Conservation (phyloP, 768 basidiomycete genomes). For the Phaeolepiota aurea region DNA sequence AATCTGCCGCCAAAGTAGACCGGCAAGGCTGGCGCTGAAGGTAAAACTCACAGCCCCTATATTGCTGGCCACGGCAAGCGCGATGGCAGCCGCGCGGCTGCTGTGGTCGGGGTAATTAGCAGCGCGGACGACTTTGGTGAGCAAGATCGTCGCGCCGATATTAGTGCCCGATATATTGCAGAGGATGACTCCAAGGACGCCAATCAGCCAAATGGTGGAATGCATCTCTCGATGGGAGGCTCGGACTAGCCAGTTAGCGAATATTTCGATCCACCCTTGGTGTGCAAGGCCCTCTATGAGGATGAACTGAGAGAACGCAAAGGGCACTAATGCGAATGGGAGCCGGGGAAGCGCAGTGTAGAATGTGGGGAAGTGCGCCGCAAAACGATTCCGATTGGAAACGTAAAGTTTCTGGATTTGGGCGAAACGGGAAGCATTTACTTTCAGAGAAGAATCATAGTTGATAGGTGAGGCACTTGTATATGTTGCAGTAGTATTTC, state of each 20-base stretch:
- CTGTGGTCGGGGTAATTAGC: conserved; percentile 18
- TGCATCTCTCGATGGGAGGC: conserved; percentile 25
- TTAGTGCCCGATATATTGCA: conserved; percentile 76
- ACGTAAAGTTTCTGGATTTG: conserved; percentile 3
- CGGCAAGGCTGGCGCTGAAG: conserved; percentile 76
- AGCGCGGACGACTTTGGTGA: conserved; percentile 65
- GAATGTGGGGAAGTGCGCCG: conserved; percentile 50
- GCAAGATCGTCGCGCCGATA: conserved; percentile 76
- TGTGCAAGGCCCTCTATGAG: conserved; percentile 68
- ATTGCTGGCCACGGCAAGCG: conserved; percentile 75
- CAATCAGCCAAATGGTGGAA: conserved; percentile 47
- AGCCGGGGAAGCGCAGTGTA: conserved; percentile 46
- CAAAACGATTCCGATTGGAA: conserved; percentile 8
- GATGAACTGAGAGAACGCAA: conserved; percentile 84
- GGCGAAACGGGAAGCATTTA: neutral
- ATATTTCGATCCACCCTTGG: conserved; percentile 78
- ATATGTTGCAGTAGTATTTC: conserved; percentile 1
- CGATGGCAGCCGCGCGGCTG: conserved; percentile 41
- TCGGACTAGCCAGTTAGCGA: conserved; percentile 47
- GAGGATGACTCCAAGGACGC: conserved; percentile 51
- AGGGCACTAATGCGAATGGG: conserved; percentile 69
- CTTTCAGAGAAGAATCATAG: neutral
- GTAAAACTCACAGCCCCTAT: conserved; percentile 80
- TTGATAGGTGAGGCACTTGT: neutral
- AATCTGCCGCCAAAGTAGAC: conserved; percentile 75